Conservation (phyloP, 352 stramenopile species). For the Phytophthora sansomeana region DNA sequence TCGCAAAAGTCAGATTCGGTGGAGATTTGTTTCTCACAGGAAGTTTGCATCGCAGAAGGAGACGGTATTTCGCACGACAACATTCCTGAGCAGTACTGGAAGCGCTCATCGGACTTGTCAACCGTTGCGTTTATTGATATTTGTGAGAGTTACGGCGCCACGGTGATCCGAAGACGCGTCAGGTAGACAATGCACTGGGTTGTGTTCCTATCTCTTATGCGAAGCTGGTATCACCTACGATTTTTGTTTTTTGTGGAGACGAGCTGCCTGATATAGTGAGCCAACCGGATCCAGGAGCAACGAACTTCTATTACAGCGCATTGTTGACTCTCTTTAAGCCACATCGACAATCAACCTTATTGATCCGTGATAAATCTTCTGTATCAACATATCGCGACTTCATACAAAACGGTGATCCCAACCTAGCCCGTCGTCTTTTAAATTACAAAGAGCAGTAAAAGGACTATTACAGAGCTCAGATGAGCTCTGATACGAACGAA, state of each 20-base stretch:
- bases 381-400: not conserved
- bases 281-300: not conserved
- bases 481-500: no score
- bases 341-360: conserved; percentile 3
- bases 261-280: conserved; percentile 15
- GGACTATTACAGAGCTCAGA: not conserved
- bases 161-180: not conserved
- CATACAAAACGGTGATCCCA: not conserved
- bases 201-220: not conserved
- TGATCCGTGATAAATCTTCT: not conserved
- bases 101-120: not conserved
- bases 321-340: conserved; percentile 23
- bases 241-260: conserved; percentile 14
- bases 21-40: no score
- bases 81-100: conserved; percentile 34
- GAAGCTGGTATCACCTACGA: not conserved
- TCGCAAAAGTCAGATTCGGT: no score
- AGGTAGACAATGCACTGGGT: not conserved
- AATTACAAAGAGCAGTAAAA: not conserved
- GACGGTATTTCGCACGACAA: no score
- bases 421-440: not conserved
- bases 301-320: conserved; percentile 20
- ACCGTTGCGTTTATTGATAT: conserved; percentile 14
- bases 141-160: not conserved
- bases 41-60: no score